These are phyloP conservation scores for Capronia americana DNA, from an alignment of 2,329 filamentous ascomycete species.

Conservation along the genomic window DNA sequence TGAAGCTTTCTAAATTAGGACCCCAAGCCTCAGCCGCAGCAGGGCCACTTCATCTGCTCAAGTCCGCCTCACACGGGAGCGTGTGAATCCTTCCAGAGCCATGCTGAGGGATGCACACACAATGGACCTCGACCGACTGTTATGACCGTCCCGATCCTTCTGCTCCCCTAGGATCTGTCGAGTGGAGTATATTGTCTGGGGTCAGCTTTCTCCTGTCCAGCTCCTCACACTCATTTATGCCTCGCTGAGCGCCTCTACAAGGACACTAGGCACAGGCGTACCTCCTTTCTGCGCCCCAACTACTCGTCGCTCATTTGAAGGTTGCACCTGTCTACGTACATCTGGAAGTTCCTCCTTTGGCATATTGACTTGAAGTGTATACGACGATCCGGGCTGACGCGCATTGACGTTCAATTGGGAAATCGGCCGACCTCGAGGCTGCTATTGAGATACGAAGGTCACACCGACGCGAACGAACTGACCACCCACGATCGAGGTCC, in stretches of 20 bases:
- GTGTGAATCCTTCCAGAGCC: slow-evolving; percentile 3
- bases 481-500: background rate
- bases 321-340: background rate
- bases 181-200: background rate
- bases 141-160: slow-evolving; percentile 8
- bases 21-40: slow-evolving; percentile 33
- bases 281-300: background rate
- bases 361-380: background rate
- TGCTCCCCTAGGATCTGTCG: slow-evolving; percentile 4
- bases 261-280: background rate
- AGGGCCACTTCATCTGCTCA: background rate
- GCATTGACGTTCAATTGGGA: background rate
- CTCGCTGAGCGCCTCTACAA: background rate
- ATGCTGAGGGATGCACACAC: background rate
- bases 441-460: background rate
- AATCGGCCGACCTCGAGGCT: background rate
- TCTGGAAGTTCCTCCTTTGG: background rate
- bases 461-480: background rate
- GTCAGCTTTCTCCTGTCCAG: background rate
- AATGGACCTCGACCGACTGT: background rate
- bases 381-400: background rate
- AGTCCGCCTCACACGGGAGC: background rate
- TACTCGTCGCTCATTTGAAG: slow-evolving; percentile 2
- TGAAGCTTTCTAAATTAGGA: slow-evolving; percentile 26
- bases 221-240: background rate